Base-by-base conservation (phyloP, 2,329 filamentous ascomycete species). In the Gliomastix tumulicola region DNA sequence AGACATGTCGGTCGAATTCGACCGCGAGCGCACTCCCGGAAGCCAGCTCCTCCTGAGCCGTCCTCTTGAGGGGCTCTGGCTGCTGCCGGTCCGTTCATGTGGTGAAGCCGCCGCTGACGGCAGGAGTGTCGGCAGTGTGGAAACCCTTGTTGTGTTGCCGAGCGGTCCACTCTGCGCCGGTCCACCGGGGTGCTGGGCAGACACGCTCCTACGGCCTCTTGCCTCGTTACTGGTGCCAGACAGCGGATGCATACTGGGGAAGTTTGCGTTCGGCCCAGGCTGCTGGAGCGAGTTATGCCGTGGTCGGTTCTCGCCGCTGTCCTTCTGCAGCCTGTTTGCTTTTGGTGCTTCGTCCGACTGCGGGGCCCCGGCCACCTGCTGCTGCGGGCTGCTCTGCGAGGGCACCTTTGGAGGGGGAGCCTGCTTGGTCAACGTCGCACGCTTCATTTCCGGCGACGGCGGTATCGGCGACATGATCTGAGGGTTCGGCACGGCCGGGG, bases 11-110 rank as follows among this genome's bases (percentile, higher is more conserved):
- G 52, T 38, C 6, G 74, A 77, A 39, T 65, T 68, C 11, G 72
- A 71, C 35, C 73, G 65, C 21, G 71, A 74, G 39, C 70, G 56
- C 13, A 53, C 54, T 17, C 71, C 70, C 0, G 69, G 67, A 32
- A 79, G 55, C 71, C 71, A 78, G 44, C 69, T 76, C 49, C 61
- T 65, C 20, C 71, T 63, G n/a, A 69, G 38, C 22, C 66, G 62
- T n/a, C 63, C 63, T 30, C 67, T 51, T 8, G 54, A 56, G 2
- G 66, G 68, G 41, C 68, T 72, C 34, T 66, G 66, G 41, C 57
- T 68, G 16, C 57, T 59, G 37, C 58, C 59, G 36, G 21, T 50
- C 49, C 18, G 44, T 13, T 28, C 46, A 23, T 49, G 47, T 4
- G 50, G 42, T 8, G 54, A 49, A 7, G 41, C 34, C 10, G 55